phyloP scores from a whole-genome alignment of 1,284 basidiomycete genomes.

The Athelia psychrophila region DNA sequence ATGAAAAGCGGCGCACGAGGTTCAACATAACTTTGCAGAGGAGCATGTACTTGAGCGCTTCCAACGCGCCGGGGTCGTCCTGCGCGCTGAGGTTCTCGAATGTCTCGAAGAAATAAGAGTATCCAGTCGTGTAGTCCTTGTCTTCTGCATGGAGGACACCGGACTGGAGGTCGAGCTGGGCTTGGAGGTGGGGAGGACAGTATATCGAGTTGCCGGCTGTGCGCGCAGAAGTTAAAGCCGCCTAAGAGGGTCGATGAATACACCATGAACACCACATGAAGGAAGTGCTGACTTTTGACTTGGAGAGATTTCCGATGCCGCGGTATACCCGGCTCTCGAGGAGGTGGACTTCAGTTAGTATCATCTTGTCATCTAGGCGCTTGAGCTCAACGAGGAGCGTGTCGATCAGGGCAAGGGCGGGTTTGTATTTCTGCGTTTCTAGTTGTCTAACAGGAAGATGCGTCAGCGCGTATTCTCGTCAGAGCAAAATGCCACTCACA shows the following conservation, averaged over 20 bases:
- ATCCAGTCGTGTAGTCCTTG: constrained; percentile 96
- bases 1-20: constrained; percentile 49
- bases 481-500: constrained; percentile 48
- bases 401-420: constrained; percentile 83
- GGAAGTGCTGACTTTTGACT: constrained; percentile 72
- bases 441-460: constrained; percentile 52
- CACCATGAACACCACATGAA: neutral
- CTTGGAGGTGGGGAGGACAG: constrained; percentile 92
- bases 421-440: constrained; percentile 75
- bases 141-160: constrained; percentile 95
- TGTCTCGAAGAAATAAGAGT: constrained; percentile 97
- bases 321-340: constrained; percentile 92
- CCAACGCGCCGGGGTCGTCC: constrained; percentile 77
- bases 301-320: constrained; percentile 88
- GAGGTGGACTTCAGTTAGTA: constrained; percentile 94
- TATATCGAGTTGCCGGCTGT: constrained; percentile 98
- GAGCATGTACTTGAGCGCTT: constrained; percentile 96
- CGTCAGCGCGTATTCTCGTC: constrained; percentile 1
- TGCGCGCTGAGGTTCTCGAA: constrained; percentile 79
- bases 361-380: constrained; percentile 96
- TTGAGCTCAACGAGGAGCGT: constrained; percentile 87
- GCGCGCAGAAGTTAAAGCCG: constrained; percentile 87
- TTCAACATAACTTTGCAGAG: constrained; percentile 98
- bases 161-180: constrained; percentile 89
- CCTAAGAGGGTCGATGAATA: constrained; percentile 43